Evolutionary conservation across 2,329 filamentous ascomycete species (phyloP).

Genomic region (Colletotrichum somersetense): DNA sequence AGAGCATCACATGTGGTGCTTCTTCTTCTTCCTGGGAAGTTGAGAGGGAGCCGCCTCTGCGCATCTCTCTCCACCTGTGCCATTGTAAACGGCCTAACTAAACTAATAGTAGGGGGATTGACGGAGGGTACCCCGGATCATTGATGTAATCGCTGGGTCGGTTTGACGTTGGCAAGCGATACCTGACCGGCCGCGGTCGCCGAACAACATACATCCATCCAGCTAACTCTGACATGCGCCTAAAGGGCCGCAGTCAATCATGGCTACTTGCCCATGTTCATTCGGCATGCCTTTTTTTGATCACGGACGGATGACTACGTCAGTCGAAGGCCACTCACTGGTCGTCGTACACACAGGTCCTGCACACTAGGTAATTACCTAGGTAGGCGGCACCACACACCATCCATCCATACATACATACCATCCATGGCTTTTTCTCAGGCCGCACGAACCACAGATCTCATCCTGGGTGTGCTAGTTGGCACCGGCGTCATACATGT

Average conservation of each 20-base stretch:
- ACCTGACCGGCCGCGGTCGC: slow-evolving; percentile 29
- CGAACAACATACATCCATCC: slow-evolving; percentile 17
- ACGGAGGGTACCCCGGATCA: slow-evolving; percentile 39
- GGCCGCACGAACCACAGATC: slow-evolving; percentile 20
- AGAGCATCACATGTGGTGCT: slow-evolving; percentile 27
- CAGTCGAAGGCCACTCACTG: slow-evolving; percentile 35
- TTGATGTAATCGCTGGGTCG: slow-evolving; percentile 40
- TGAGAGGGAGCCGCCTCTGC: background rate
- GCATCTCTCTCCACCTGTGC: slow-evolving; percentile 22
- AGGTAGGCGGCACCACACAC: slow-evolving; percentile 21
- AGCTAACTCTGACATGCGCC: background rate
- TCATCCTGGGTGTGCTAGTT: slow-evolving; percentile 15
- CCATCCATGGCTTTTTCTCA: slow-evolving; percentile 1
- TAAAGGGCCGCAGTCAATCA: background rate
- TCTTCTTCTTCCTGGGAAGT: background rate
- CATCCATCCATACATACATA: background rate
- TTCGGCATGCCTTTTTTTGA: slow-evolving; percentile 10
- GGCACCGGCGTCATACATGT: slow-evolving; percentile 41
- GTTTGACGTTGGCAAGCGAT: slow-evolving; percentile 30
- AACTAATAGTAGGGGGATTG: slow-evolving; percentile 11
- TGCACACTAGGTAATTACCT: background rate
- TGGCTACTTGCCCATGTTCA: slow-evolving; percentile 9
- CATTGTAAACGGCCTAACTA: background rate
- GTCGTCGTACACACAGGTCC: background rate
- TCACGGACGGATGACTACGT: slow-evolving; percentile 29